These are phyloP conservation scores for Cercospora sp. DNA, from an alignment of 2,329 filamentous ascomycete genomes.

Conservation along the genomic window DNA sequence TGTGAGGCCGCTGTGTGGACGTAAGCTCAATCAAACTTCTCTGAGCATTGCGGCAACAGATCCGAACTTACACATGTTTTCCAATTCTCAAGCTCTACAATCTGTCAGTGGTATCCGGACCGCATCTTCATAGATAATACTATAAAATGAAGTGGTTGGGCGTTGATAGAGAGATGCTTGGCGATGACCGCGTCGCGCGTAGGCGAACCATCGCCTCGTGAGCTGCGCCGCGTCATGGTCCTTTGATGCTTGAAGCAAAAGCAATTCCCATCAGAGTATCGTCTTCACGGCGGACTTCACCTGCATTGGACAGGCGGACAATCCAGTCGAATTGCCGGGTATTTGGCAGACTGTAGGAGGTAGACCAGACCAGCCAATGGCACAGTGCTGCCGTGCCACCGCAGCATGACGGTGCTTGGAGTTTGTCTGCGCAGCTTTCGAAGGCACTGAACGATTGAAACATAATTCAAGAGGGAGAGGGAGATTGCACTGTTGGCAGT, in stretches of 20 bases:
- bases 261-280: not conserved
- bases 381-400: not conserved
- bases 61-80: conserved; percentile 6
- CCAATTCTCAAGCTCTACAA: not conserved
- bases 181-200: conserved; percentile 6
- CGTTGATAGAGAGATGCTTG: not conserved
- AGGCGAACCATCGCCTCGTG: not conserved
- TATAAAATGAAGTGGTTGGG: not conserved
- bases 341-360: too few species aligned
- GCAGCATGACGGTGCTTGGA: not conserved
- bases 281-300: not conserved
- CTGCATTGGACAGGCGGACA: not conserved
- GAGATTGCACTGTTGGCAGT: not conserved
- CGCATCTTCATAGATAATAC: not conserved
- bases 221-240: not conserved
- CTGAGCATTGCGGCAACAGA: not conserved
- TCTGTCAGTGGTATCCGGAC: too few species aligned
- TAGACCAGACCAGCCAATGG: not conserved
- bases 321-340: too few species aligned
- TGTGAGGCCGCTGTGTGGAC: conserved; percentile 13
- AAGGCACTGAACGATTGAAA: too few species aligned
- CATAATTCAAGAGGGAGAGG: too few species aligned
- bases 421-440: too few species aligned
- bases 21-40: not conserved
- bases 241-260: not conserved